Percentiles rank a stretch among this genome's conserved stretches.
These are phyloP conservation scores for Closterium sp. DNA, from an alignment of 139 green algal genomes.

Conservation along the genomic window DNA sequence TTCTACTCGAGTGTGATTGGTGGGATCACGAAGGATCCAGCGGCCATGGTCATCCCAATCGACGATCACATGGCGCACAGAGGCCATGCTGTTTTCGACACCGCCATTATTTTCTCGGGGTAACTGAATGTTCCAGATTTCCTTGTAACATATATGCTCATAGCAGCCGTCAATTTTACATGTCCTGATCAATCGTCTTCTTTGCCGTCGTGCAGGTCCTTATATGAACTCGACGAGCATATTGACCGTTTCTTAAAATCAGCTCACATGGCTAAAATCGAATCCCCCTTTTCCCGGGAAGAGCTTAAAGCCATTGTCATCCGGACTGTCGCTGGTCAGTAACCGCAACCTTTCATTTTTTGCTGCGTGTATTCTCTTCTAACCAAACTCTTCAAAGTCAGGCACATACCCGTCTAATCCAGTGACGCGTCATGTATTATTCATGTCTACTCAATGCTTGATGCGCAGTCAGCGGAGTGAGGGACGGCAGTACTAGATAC, in stretches of 20 bases:
- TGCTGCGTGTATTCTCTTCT: too few relatives aligned
- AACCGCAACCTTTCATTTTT: neutral
- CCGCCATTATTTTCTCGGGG: slow-evolving; percentile 46
- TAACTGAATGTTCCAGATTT: neutral
- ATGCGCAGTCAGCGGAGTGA: slow-evolving; percentile 5
- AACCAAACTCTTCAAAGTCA: too few relatives aligned
- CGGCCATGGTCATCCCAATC: slow-evolving; percentile 57
- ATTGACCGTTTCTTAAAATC: slow-evolving; percentile 44
- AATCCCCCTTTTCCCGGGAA: slow-evolving; percentile 29
- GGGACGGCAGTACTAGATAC: slow-evolving; percentile 45
- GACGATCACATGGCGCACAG: slow-evolving; percentile 88
- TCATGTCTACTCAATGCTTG: neutral
- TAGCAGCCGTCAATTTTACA: neutral
- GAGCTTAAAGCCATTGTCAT: slow-evolving; percentile 45
- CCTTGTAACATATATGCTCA: neutral
- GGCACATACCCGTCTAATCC: too few relatives aligned
- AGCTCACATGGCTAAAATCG: slow-evolving; percentile 35
- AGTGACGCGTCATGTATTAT: neutral
- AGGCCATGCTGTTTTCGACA: slow-evolving; percentile 85
- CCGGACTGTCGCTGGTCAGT: neutral
- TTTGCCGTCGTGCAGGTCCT: neutral
- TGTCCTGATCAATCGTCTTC: neutral
- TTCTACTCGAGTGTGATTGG: slow-evolving; percentile 51
- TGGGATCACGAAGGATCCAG: slow-evolving; percentile 47
- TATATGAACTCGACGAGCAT: slow-evolving; percentile 52